phyloP scores from a whole-genome alignment of 2,329 filamentous ascomycete species.

The Diplocarpon mali region DNA sequence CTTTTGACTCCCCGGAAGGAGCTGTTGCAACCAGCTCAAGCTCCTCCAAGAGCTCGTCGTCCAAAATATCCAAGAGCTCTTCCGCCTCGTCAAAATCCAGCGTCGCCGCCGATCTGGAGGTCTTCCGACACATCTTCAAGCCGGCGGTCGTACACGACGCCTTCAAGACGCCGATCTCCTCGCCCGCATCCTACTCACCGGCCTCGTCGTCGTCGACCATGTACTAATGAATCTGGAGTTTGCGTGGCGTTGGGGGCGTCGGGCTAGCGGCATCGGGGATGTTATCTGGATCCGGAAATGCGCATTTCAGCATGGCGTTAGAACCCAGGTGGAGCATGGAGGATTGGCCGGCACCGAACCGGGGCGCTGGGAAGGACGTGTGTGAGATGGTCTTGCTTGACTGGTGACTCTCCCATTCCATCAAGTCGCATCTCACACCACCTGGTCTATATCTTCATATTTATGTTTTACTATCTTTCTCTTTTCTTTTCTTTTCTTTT shows the following conservation, averaged over 20 bases:
- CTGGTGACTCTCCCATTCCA: too few species aligned
- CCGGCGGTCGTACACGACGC: conserved; percentile 29
- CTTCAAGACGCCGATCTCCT: conserved; percentile 17
- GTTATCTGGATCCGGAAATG: neutral
- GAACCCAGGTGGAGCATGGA: conserved; percentile 1
- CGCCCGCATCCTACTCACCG: neutral
- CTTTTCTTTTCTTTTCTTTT: too few species aligned
- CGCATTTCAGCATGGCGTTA: neutral
- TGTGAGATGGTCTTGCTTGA: too few species aligned
- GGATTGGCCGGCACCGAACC: neutral
- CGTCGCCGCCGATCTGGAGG: conserved; percentile 34
- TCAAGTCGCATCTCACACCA: too few species aligned
- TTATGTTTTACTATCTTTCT: too few species aligned
- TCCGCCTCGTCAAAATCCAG: conserved; percentile 27
- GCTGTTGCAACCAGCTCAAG: conserved; percentile 38
- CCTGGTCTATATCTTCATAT: too few species aligned
- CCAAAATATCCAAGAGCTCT: conserved; percentile 11
- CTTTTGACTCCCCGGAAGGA: conserved; percentile 44
- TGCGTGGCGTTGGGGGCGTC: conserved; percentile 4
- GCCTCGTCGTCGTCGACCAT: neutral
- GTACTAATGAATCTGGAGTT: neutral
- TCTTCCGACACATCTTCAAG: conserved; percentile 44
- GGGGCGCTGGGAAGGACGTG: neutral
- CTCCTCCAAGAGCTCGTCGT: conserved; percentile 12
- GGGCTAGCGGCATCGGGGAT: too few species aligned